Base-by-base conservation (phyloP, 2,329 filamentous ascomycete genomes). In the Trichoderma endophyticum region DNA sequence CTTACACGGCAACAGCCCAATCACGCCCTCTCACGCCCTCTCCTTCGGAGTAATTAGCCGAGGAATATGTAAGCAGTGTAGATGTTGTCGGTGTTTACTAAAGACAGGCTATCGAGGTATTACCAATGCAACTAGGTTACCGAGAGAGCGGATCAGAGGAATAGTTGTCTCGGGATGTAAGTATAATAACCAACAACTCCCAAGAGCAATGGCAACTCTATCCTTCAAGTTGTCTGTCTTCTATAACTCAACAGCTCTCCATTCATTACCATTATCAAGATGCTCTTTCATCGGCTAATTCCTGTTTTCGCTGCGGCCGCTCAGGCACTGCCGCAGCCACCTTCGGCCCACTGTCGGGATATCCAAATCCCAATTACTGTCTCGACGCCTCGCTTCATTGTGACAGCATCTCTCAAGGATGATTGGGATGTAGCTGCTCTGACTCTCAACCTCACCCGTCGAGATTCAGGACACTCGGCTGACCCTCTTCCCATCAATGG, bases 341-440 rank as follows among this genome's bases (percentile, higher is more conserved):
- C 12, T 26, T 61, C 66, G 18, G 56, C 24, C 9, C 11, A 28
- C 15, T 69, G 66, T n/a, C 54, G 36, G 30, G 66, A 69, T n/a
- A 26, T 69, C 26, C 56, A 68, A 18, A 68, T 68, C 54, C 65
- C 54, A 18, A 48, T 68, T 43, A 68, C 65, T 24, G 65, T 68
- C 8, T 68, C 65, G 32, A 32, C 26, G 18, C 34, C 65, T 60
- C 65, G 65, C 18, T 68, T 68, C 18, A 60, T 68, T 18, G 34
- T 68, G 34, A 43, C 65, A 12, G 54, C 54, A 15, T 30, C 51
- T 15, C 30, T 60, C 1, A 26, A 68, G 14, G 34, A 68, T 32
- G 65, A 68, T 60, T 68, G 65, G 65, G 65, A 68, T 60, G 65
- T 36, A 21, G 54, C 34, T n/a, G 65, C 65, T 26, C 26, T 68